Evolutionary conservation across 345 rosid genomes (phyloP), one percentile per base, ranked within the genome.

Genomic region (Brassica juncea): DNA sequence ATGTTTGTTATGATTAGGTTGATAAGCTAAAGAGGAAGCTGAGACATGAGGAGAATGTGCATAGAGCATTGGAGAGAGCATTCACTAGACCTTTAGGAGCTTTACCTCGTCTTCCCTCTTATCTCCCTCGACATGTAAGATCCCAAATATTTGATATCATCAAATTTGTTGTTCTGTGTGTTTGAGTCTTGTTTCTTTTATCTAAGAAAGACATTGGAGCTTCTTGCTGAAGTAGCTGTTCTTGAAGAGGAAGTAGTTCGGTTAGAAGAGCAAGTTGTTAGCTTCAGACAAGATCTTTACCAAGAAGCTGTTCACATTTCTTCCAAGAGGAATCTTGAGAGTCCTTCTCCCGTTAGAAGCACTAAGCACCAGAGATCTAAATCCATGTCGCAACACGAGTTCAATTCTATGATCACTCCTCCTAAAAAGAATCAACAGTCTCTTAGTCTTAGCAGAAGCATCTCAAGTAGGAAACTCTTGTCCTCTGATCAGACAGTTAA

Each of bases 161-260:
- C 42, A 27, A 49, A 66, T 6, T 65, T 12, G 35, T 42, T 66
- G 5, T 74, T 72, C 2, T 78, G 34, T 79, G 75, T 57, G 37
- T 70, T 49, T 80, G 66, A 68, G 32, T 52, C 73, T 79, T 59
- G 49, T 74, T 73, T 44, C 54, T 86, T 73, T 30, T 10, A 16
- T 77, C 57, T 52, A 19, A 52, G n/a, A 52, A 66, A 95, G 99
- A 95, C 94, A 75, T 81, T 93, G 77, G 97, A 95, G 88, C 93
- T 95, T 68, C 93, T 95, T 25, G 99, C 99, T 73, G 99, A 95
- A 85, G 97, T 95, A 54, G 99, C 99, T 73, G 97, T 95, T 65
- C 82, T 95, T 82, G 99, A 95, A 79, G 99, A 95, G 80, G 99
- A 95, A 84, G 91, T 95, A 8, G 98, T 88, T 73, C 86, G 97